These are phyloP conservation scores for Clarireedia sp. DNA, from an alignment of 2,329 filamentous ascomycete genomes.

Conservation along the genomic window DNA sequence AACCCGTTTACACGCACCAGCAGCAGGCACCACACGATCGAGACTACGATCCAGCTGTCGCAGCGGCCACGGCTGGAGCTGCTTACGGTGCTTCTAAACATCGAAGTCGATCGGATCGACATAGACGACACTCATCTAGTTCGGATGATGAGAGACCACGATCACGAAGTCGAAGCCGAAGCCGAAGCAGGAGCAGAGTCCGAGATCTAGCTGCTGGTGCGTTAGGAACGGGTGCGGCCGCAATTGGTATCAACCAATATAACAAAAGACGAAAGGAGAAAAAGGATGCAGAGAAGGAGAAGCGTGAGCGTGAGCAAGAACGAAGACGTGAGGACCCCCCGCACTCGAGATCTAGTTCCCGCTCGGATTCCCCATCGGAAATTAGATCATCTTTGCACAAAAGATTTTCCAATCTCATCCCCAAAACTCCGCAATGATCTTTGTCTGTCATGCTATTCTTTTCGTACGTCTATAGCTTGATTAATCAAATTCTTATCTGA, in stretches of 20 bases:
- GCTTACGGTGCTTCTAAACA: conserved; percentile 21
- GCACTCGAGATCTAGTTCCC: conserved; percentile 27
- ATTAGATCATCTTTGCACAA: conserved; percentile 24
- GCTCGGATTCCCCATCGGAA: conserved; percentile 26
- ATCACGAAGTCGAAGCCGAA: conserved; percentile 16
- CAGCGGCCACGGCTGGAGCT: conserved; percentile 18
- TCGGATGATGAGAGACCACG: conserved; percentile 20
- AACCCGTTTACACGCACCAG: conserved; percentile 41
- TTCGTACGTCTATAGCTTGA: conserved; percentile 1
- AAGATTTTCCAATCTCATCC: conserved; percentile 28
- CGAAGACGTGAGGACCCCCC: conserved; percentile 30
- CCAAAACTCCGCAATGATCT: conserved; percentile 12
- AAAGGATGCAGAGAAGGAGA: conserved; percentile 16
- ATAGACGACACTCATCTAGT: conserved; percentile 20
- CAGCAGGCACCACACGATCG: conserved; percentile 24
- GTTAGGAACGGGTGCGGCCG: conserved; percentile 50
- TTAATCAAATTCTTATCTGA: conserved; percentile 11
- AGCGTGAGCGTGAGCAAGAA: conserved; percentile 27
- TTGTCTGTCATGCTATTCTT: neutral
- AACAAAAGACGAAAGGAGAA: conserved; percentile 38
- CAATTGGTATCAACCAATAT: conserved; percentile 55
- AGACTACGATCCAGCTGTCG: conserved; percentile 19
- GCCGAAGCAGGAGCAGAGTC: conserved; percentile 40
- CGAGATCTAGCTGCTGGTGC: conserved; percentile 48
- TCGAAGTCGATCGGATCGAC: conserved; percentile 16